A percentile compares a stretch with the other conserved stretches of the same genome.
Conservation (phyloP, 108 stramenopile species). For the Stephanodiscus triporus region DNA sequence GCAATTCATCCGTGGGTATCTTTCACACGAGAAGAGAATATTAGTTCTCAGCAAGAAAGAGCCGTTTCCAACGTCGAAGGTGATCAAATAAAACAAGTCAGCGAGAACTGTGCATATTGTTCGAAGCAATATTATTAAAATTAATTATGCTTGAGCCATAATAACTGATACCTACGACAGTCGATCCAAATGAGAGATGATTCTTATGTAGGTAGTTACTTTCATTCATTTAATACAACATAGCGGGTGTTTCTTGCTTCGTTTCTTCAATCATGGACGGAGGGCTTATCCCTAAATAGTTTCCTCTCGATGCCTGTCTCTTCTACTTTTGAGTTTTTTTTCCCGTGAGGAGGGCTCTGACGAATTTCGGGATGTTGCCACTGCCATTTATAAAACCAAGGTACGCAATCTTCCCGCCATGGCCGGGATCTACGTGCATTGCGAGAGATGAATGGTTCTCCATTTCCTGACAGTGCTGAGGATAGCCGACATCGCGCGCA, state of each 20-base stretch:
- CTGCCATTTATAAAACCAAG: slow-evolving; percentile 20
- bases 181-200: too few species aligned
- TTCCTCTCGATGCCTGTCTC: not conserved
- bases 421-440: slow-evolving; percentile 6
- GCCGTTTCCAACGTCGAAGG: slow-evolving; percentile 88
- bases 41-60: slow-evolving; percentile 93
- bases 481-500: not conserved
- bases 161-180: too few species aligned
- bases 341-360: slow-evolving; percentile 11
- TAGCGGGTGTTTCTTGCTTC: not conserved
- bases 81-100: slow-evolving; percentile 46
- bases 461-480: not conserved
- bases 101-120: not conserved
- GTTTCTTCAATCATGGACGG: too few species aligned
- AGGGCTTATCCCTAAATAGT: too few species aligned
- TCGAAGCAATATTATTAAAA: too few species aligned
- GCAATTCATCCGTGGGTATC: slow-evolving; percentile 90
- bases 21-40: slow-evolving; percentile 90
- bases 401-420: slow-evolving; percentile 20
- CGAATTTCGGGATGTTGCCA: slow-evolving; percentile 23
- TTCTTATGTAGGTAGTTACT: too few species aligned
- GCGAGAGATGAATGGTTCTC: slow-evolving; percentile 19
- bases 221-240: not conserved
- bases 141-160: too few species aligned
- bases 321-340: slow-evolving; percentile 12